Evolutionary conservation across 2,329 filamentous ascomycete species (phyloP).

Genomic region (Monosporascus sp.): DNA sequence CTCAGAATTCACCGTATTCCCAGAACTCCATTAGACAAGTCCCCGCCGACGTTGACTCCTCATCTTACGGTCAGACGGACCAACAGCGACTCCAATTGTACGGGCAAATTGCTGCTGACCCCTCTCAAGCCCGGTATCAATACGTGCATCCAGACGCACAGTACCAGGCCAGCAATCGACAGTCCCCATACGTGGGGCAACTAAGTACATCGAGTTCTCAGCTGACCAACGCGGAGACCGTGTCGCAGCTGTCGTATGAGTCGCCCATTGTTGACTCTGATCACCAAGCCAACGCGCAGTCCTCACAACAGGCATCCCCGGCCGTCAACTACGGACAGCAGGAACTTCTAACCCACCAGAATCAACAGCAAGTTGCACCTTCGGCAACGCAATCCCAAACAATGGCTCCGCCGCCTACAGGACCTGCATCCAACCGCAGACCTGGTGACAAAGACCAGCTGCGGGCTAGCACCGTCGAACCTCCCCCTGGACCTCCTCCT

Average conservation of each 20-base stretch:
- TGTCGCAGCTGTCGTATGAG: slow-evolving; percentile 60
- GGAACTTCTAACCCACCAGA: slow-evolving; percentile 16
- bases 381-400: slow-evolving; percentile 28
- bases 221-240: slow-evolving; percentile 51
- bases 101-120: slow-evolving; percentile 36
- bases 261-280: slow-evolving; percentile 50
- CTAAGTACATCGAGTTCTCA: slow-evolving; percentile 29
- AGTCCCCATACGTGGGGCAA: slow-evolving; percentile 22
- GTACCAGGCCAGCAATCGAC: slow-evolving; percentile 22
- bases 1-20: slow-evolving; percentile 35
- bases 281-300: slow-evolving; percentile 36
- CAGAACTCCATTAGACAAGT: slow-evolving; percentile 45
- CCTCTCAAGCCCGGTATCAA: slow-evolving; percentile 31
- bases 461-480: slow-evolving; percentile 34
- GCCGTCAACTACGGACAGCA: slow-evolving; percentile 30
- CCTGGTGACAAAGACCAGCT: slow-evolving; percentile 45
- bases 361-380: slow-evolving; percentile 15
- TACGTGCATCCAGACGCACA: slow-evolving; percentile 27
- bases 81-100: slow-evolving; percentile 21
- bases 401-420: slow-evolving; percentile 46
- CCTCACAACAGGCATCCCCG: slow-evolving; percentile 37
- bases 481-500: slow-evolving; percentile 43
- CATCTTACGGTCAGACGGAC: slow-evolving; percentile 42
- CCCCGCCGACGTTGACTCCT: slow-evolving; percentile 38
- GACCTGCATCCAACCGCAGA: slow-evolving; percentile 39